These are phyloP conservation scores for Paecilomyces fulvus DNA, from an alignment of 2,329 filamentous ascomycete genomes.

Conservation along the genomic window DNA sequence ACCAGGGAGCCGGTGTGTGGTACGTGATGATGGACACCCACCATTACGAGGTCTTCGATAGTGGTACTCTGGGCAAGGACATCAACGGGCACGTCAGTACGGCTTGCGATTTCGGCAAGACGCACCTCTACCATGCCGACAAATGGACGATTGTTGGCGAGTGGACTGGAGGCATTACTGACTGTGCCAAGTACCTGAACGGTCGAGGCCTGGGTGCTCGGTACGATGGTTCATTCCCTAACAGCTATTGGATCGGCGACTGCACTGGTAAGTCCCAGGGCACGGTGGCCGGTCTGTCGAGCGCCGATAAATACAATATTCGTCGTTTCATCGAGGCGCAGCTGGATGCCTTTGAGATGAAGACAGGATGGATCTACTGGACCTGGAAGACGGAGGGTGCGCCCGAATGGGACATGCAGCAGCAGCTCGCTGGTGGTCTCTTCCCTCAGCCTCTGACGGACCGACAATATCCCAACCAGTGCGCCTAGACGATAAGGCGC, in stretches of 20 bases:
- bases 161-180: slow-evolving; percentile 60
- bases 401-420: slow-evolving; percentile 42
- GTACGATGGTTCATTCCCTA: slow-evolving; percentile 46
- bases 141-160: slow-evolving; percentile 63
- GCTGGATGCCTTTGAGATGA: slow-evolving; percentile 36
- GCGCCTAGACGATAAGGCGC: slow-evolving; percentile 6
- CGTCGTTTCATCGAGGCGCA: slow-evolving; percentile 40
- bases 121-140: slow-evolving; percentile 45
- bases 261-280: slow-evolving; percentile 45
- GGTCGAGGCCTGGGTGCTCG: slow-evolving; percentile 53
- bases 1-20: slow-evolving; percentile 31
- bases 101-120: slow-evolving; percentile 47
- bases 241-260: slow-evolving; percentile 42
- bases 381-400: slow-evolving; percentile 43
- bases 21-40: slow-evolving; percentile 59
- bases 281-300: slow-evolving; percentile 37
- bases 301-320: slow-evolving; percentile 27
- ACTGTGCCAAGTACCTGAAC: slow-evolving; percentile 46
- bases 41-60: slow-evolving; percentile 58
- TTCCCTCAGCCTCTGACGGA: slow-evolving; percentile 39
- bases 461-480: slow-evolving; percentile 26
- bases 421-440: slow-evolving; percentile 34
- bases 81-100: slow-evolving; percentile 46
- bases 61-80: slow-evolving; percentile 41
- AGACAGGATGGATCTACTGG: slow-evolving; percentile 42